Evolutionary conservation across 805 yeast genomes (phyloP).

Genomic region (Helenozyma baotianmanensis): DNA sequence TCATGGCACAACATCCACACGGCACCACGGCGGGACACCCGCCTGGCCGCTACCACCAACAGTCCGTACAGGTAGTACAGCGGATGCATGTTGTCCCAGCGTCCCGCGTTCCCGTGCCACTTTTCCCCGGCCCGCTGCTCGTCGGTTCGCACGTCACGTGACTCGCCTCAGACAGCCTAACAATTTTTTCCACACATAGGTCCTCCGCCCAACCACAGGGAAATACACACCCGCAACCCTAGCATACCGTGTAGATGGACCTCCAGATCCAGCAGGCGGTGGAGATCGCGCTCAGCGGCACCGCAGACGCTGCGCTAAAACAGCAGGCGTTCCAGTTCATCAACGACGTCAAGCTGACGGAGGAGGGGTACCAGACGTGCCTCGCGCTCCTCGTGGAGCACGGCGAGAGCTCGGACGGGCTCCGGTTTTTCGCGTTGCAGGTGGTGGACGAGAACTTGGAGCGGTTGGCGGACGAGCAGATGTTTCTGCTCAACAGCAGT

Average conservation of each 20-base stretch:
- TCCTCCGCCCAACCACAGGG: no score
- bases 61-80: no score
- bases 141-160: no score
- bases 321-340: slow-evolving; percentile 48
- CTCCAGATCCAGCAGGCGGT: slow-evolving; percentile 86
- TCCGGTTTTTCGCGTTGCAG: slow-evolving; percentile 65
- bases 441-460: slow-evolving; percentile 58
- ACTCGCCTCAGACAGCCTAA: no score
- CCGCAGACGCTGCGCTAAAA: slow-evolving; percentile 51
- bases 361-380: slow-evolving; percentile 54
- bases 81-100: no score
- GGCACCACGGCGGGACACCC: no score
- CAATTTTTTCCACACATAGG: no score
- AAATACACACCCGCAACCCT: no score
- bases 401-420: slow-evolving; percentile 40
- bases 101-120: no score
- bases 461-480: slow-evolving; percentile 41
- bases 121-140: no score
- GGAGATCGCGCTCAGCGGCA: slow-evolving; percentile 70
- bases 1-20: no score
- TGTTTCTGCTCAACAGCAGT: slow-evolving; percentile 41
- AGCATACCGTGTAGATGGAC: slow-evolving; percentile 24
- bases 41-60: no score
- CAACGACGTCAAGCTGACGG: slow-evolving; percentile 48
- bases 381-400: slow-evolving; percentile 43